phyloP scores from a whole-genome alignment of 2,329 filamentous ascomycete species.

The Diplodia mutila region DNA sequence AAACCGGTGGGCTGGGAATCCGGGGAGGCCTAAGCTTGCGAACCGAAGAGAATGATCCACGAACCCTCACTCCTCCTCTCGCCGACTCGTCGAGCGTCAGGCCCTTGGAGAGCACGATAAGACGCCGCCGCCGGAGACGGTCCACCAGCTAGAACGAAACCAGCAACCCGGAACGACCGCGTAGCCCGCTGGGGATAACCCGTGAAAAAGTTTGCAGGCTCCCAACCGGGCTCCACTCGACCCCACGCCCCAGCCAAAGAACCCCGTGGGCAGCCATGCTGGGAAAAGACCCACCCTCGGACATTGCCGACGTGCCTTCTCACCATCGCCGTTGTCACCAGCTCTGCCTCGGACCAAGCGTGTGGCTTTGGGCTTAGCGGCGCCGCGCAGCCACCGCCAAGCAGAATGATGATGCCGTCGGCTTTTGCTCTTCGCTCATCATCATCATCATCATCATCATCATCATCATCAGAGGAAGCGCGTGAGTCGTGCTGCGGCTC shows the following conservation, averaged over 20 bases:
- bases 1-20: slow-evolving; percentile 11
- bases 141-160: slow-evolving; percentile 8
- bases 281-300: neutral
- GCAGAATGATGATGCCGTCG: neutral
- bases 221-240: neutral
- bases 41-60: neutral
- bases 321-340: neutral
- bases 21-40: slow-evolving; percentile 9
- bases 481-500: neutral
- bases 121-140: no score
- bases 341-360: slow-evolving; percentile 1
- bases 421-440: neutral
- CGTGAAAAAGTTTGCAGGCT: neutral
- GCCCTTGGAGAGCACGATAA: no score
- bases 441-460: no score
- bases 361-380: slow-evolving; percentile 17
- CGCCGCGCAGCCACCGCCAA: neutral
- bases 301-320: slow-evolving; percentile 14
- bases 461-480: neutral
- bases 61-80: neutral
- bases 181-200: slow-evolving; percentile 7
- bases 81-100: neutral
- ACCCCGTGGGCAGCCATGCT: slow-evolving; percentile 4
- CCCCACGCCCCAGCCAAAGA: neutral
- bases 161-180: slow-evolving; percentile 18